These are phyloP conservation scores for Cochlearia excelsa DNA, from an alignment of 345 rosid species.

Conservation along the genomic window DNA sequence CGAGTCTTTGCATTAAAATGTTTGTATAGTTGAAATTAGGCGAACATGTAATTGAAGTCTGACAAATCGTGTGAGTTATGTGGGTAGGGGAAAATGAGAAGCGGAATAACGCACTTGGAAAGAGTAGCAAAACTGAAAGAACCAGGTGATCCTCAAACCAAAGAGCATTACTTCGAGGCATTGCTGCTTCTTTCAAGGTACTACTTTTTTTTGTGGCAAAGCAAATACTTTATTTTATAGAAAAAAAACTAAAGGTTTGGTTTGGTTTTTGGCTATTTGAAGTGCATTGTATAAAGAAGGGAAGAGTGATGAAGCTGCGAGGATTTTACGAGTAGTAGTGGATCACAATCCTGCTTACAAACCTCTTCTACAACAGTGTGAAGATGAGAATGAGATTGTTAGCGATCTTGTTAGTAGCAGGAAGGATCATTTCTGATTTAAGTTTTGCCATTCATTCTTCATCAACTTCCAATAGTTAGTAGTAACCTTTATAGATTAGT, in stretches of 20 bases:
- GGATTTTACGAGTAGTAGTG: slow-evolving; percentile 52
- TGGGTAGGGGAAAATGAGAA: slow-evolving; percentile 57
- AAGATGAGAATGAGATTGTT: slow-evolving; percentile 42
- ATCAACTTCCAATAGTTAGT: no score
- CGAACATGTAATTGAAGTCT: not conserved
- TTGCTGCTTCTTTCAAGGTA: slow-evolving; percentile 75
- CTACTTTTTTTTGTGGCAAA: not conserved
- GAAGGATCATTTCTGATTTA: slow-evolving; percentile 29
- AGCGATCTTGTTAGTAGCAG: slow-evolving; percentile 31
- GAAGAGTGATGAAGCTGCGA: slow-evolving; percentile 67
- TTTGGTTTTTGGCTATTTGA: slow-evolving; percentile 10
- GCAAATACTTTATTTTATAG: no score
- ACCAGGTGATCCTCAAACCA: slow-evolving; percentile 63
- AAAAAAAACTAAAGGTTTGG: no score
- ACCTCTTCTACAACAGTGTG: slow-evolving; percentile 51
- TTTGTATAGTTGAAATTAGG: no score
- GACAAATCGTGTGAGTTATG: not conserved
- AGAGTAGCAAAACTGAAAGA: slow-evolving; percentile 63
- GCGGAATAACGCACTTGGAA: slow-evolving; percentile 67
- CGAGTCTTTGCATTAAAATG: no score
- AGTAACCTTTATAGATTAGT: no score
- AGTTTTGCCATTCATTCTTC: no score
- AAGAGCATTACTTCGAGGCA: slow-evolving; percentile 64
- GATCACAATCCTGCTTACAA: slow-evolving; percentile 54
- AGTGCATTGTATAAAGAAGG: slow-evolving; percentile 60